phyloP scores from a whole-genome alignment of 1,139 yeast species.

The Geotrichum phurueaensis region DNA sequence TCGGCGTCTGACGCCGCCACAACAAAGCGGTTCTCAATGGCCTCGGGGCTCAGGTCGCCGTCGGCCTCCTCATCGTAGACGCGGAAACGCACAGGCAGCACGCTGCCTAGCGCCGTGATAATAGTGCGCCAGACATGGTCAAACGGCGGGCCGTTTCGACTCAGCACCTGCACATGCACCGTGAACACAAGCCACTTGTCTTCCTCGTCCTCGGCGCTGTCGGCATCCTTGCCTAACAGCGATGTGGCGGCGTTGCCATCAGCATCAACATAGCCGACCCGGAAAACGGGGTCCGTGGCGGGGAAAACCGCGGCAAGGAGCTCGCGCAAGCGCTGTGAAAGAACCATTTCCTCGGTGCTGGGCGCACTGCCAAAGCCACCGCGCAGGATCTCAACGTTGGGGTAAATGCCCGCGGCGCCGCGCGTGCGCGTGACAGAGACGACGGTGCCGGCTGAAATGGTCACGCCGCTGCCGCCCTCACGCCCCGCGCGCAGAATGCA shows the following conservation, averaged over 20 bases:
- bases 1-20: slow-evolving; percentile 17
- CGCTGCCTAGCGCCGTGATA: slow-evolving; percentile 54
- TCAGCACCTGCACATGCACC: slow-evolving; percentile 71
- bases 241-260: slow-evolving; percentile 40
- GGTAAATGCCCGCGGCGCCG: slow-evolving; percentile 48
- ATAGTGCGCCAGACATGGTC: slow-evolving; percentile 73
- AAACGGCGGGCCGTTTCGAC: slow-evolving; percentile 61
- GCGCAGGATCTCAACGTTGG: slow-evolving; percentile 73
- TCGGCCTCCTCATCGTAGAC: slow-evolving; percentile 37
- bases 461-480: slow-evolving; percentile 65
- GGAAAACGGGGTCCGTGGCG: slow-evolving; percentile 29
- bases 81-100: slow-evolving; percentile 56
- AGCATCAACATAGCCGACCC: slow-evolving; percentile 26
- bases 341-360: slow-evolving; percentile 80
- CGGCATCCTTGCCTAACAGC: slow-evolving; percentile 27
- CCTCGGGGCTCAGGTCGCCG: not conserved
- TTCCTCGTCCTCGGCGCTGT: slow-evolving; percentile 17
- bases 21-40: not conserved
- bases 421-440: slow-evolving; percentile 51
- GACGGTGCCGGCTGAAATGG: slow-evolving; percentile 68
- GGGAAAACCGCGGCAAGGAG: slow-evolving; percentile 33
- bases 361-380: slow-evolving; percentile 53
- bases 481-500: slow-evolving; percentile 60
- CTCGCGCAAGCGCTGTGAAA: slow-evolving; percentile 66
- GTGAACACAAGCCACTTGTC: slow-evolving; percentile 58